Evolutionary conservation across 2,329 filamentous ascomycete species (phyloP), one percentile per base, ranked within the genome.

Genomic region (Elsinoe arachidis): DNA sequence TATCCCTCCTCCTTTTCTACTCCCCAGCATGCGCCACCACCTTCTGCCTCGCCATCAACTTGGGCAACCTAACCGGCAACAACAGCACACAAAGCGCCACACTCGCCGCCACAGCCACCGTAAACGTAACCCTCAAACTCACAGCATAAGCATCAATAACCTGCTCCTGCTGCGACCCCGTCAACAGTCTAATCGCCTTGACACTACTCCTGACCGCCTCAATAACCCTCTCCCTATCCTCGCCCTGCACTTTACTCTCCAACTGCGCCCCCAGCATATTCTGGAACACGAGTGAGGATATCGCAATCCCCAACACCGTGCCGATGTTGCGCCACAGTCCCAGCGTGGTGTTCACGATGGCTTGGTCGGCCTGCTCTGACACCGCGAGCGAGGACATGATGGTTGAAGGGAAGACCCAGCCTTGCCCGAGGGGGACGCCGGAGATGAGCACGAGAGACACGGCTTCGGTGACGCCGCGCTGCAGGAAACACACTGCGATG

Each of bases 291-390:
- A 90, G 77, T 66, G 84, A 87, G 62, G 83, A 87, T 55, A 79
- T 74, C 0, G 87, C 83, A 44, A 91, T 80, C n/a, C 87, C 88
- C 65, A 90, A 77, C 1, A 91, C 86, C 57, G 79, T 80, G 5
- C 87, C 88, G 4, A 91, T 70, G 58, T 81, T 83, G 56, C 87
- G 79, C 82, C 85, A 90, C 15, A 91, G 73, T 15, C 86, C 79
- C 60, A 91, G 73, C 0, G 87, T 89, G 55, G 80, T 83, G 1
- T 86, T 87, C 64, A 75, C 72, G 17, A 76, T 73, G 0, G 74
- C 74, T 60, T 76, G 74, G 10, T 77, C 74, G 30, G 70, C 70
- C 59, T 74, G 70, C 3, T 67, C 67, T 52, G 72, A 75, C 11
- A 72, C 69, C 1, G 73, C 71, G 2, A 77, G 67, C 9, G 73